Conservation (phyloP, 2,329 filamentous ascomycete species). For the Colletotrichum euphorbiae region DNA sequence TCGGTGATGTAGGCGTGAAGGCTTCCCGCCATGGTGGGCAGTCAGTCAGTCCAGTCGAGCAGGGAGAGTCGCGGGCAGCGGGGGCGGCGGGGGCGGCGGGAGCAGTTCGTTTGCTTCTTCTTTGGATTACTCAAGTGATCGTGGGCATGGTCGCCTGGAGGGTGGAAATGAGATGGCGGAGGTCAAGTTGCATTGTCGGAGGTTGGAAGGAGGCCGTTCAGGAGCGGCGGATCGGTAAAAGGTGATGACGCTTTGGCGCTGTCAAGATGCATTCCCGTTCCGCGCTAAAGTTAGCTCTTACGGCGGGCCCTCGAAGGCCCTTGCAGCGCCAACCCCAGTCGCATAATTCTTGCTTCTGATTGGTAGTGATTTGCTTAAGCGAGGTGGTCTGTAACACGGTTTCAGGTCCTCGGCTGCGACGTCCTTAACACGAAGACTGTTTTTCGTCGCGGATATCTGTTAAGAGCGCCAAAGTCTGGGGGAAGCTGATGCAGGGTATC, state of each 20-base stretch:
- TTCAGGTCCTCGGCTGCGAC: conserved; percentile 15
- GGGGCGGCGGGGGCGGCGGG: no score
- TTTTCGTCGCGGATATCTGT: not conserved
- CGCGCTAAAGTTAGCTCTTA: not conserved
- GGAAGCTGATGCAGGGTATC: not conserved
- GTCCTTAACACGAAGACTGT: no score
- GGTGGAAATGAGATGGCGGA: not conserved
- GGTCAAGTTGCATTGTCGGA: conserved; percentile 20
- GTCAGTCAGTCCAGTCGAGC: not conserved
- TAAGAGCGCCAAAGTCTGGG: not conserved
- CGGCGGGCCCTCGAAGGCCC: not conserved
- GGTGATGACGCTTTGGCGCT: conserved; percentile 33
- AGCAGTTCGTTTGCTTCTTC: not conserved
- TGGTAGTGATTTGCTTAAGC: conserved; percentile 15
- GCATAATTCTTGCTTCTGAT: not conserved
- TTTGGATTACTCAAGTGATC: not conserved
- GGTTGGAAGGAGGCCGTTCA: not conserved
- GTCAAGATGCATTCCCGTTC: not conserved
- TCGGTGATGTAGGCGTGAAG: conserved; percentile 46
- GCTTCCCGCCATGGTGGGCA: conserved; percentile 30
- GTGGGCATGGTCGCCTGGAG: conserved; percentile 14
- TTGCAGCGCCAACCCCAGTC: not conserved
- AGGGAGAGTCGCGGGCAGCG: not conserved
- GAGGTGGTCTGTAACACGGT: conserved; percentile 35
- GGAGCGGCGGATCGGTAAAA: conserved; percentile 10